Evolutionary conservation across 2,329 filamentous ascomycete species (phyloP), one percentile per base, ranked within the genome.

Genomic region (Xylaria sp.): DNA sequence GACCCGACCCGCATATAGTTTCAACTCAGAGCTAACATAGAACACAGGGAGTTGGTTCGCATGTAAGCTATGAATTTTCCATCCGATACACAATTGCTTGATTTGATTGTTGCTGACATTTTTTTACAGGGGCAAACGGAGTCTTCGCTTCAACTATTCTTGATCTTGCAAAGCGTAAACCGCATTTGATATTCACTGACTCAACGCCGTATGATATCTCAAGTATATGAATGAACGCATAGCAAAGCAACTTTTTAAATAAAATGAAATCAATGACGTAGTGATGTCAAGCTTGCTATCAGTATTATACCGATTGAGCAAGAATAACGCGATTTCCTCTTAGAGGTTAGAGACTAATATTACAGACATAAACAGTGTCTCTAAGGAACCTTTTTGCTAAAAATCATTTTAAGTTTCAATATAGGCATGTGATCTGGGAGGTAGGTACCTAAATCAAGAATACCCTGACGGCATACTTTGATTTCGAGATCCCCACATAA

Each of bases 141-240:
- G 93, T 99, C 11, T 98, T 97, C 81, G 94, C 95, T 15, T 91
- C 93, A 79, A 97, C 94, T 0, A 93, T 99, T 54, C 82, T 99
- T 60, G 93, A 97, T 82, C 79, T 99, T 61, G 96, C 94, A 1
- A 90, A 91, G 80, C 85, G 95, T 78, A 97, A 97, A 80, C 96
- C 96, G 3, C 88, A 97, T 80, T 79, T 98, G 74, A 86, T 98
- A 46, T 97, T 97, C 79, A 90, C 89, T 15, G 80, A 87, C 57
- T 89, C 88, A 0, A 85, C 84, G 3, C 83, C 89, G 36, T 93
- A 92, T 77, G 81, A 83, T 69, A 80, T 86, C 46, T 65, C 65
- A 23, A 60, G 51, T 17, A 48, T 53, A 54, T 67, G 38, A 64
- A 58, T 20, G 44, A 49, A 23, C n/a, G 28, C 42, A 38, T 23